Base-by-base conservation (phyloP, 148 eudicot species). In the Rhododendron griersonianum region DNA sequence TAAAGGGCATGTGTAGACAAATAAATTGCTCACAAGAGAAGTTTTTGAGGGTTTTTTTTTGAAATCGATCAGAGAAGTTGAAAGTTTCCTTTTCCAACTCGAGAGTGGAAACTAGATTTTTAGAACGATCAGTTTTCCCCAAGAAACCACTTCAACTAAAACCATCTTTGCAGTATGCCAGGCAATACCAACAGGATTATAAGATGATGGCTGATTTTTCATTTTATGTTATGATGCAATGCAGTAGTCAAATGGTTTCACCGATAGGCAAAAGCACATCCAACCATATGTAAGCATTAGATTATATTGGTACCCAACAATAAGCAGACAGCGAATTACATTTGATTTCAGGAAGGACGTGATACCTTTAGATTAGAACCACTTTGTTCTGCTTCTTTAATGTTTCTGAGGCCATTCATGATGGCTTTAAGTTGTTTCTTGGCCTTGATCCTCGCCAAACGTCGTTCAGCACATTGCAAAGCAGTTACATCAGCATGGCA, bases 401-500 rank as follows among this genome's bases (percentile, higher is more conserved):
- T 57, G 45, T 69, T 88, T 87, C 37, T 91, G 65, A 87, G 90
- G 76, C 81, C 81, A 55, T 86, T 86, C 81, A 90, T 45, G 15
- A 89, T 57, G 81, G 83, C 90, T 84, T 89, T 92, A 87, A 94
- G 95, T 79, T 87, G 94, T 84, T 90, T 93, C 86, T 81, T 88
- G 61, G 92, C 94, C 61, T 89, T 83, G 13, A 25, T 51, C 88
- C 93, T 93, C 15, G 89, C 89, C 73, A 87, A 81, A 84, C 93
- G 91, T 51, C 98, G 92, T 39, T 97, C 93, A 83, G 95, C 86
- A 78, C 90, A 89, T 88, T 97, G 99, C 50, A 94, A 91, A 37
- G 93, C 88, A 82, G 98, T 97, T 77, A 97, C 98, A 89, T 93
- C 96, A 89, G 95, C 94, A 88, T 97, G 99, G 84, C 99, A 97